phyloP scores from a whole-genome alignment of 1,139 yeast species.

The Scheffersomyces quercinus region DNA sequence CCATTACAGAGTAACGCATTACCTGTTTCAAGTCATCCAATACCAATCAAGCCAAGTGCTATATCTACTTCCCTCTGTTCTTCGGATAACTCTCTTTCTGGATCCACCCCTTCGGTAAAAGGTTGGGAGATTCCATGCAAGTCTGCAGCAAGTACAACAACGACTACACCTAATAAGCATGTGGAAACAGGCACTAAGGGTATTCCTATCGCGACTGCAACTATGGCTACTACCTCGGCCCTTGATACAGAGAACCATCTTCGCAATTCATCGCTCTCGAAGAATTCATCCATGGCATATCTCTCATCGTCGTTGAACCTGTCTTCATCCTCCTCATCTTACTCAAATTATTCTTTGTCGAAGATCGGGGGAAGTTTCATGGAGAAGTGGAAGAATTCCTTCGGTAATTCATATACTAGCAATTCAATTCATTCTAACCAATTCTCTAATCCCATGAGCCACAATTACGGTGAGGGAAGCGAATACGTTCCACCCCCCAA shows the following conservation, averaged over 20 bases:
- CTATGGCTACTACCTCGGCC: constrained; percentile 13
- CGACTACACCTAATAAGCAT: constrained; percentile 13
- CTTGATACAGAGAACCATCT: constrained; percentile 4
- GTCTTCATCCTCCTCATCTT: constrained; percentile 37
- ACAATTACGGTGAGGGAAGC: constrained; percentile 5
- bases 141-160: constrained; percentile 24
- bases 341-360: constrained; percentile 41
- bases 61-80: constrained; percentile 19
- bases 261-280: constrained; percentile 24
- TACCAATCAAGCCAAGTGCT: constrained; percentile 26
- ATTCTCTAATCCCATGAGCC: constrained; percentile 3
- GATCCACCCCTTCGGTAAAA: constrained; percentile 29
- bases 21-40: constrained; percentile 18
- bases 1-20: neutral
- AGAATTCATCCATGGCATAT: constrained; percentile 44
- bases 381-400: constrained; percentile 47
- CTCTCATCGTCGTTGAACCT: constrained; percentile 41
- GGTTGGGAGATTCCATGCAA: constrained; percentile 51
- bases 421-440: neutral
- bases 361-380: constrained; percentile 47
- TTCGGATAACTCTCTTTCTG: constrained; percentile 29
- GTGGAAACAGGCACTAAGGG: constrained; percentile 19
- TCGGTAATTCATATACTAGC: constrained; percentile 14
- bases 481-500: constrained; percentile 18
- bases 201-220: constrained; percentile 23